These are phyloP conservation scores for Aureobasidium sp. DNA, from an alignment of 2,329 filamentous ascomycete species.

Conservation along the genomic window DNA sequence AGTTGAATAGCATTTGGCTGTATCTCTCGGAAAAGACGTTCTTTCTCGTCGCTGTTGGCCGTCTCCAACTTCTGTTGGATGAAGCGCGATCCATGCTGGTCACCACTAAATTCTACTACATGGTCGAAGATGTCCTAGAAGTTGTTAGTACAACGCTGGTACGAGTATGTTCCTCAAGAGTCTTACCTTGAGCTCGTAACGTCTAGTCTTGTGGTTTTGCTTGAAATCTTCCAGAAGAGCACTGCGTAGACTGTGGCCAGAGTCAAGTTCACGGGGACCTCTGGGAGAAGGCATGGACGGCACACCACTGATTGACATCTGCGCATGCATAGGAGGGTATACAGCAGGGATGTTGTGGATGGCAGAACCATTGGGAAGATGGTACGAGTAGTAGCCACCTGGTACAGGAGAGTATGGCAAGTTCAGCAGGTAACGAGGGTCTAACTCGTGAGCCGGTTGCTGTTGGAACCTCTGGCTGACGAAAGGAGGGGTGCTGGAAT, in stretches of 20 bases:
- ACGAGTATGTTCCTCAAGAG: not conserved
- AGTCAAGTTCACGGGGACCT: slow-evolving; percentile 1
- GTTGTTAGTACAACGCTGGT: not conserved
- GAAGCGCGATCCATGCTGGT: slow-evolving; percentile 91
- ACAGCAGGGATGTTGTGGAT: slow-evolving; percentile 25
- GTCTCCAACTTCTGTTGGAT: slow-evolving; percentile 88
- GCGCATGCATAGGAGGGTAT: slow-evolving; percentile 27
- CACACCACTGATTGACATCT: slow-evolving; percentile 14
- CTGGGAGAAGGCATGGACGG: slow-evolving; percentile 23
- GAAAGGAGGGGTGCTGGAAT: not conserved
- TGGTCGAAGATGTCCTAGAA: slow-evolving; percentile 69
- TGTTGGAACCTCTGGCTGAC: slow-evolving; percentile 1
- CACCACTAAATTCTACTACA: slow-evolving; percentile 89
- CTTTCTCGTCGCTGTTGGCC: slow-evolving; percentile 93
- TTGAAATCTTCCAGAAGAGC: slow-evolving; percentile 72
- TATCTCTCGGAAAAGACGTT: slow-evolving; percentile 81
- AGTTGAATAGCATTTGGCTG: slow-evolving; percentile 74
- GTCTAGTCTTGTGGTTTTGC: slow-evolving; percentile 60
- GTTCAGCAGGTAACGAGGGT: not conserved
- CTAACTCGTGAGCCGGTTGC: not conserved
- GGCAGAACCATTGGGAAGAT: slow-evolving; percentile 27
- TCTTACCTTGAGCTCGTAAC: slow-evolving; percentile 68
- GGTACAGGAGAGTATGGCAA: not conserved
- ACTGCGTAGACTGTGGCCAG: slow-evolving; percentile 51
- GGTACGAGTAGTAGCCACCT: slow-evolving; percentile 24